Base-by-base conservation (phyloP, 2,329 filamentous ascomycete genomes). In the Elsinoe ampelina region DNA sequence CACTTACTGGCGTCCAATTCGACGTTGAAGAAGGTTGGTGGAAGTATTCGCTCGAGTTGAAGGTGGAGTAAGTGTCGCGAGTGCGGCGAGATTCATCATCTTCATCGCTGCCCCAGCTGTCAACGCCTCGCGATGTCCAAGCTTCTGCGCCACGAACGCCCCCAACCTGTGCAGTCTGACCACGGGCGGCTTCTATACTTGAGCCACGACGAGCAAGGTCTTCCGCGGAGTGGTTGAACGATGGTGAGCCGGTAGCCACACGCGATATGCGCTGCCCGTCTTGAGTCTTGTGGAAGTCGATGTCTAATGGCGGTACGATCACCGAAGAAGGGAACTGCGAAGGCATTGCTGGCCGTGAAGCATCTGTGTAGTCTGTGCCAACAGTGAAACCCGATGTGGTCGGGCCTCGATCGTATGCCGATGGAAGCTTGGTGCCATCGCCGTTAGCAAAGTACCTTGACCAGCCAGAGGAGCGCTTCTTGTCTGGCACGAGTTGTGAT, bases 241-340 rank as follows among this genome's bases (percentile, higher is more conserved):
- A 84, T 1, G 87, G 86, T 64, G 85, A 89, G 51, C 81, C 83
- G 3, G 83, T 82, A 50, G 80, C 79, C 30, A 91, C 87, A 17
- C 80, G 77, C 64, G 79, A 85, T 63, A 90, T 74, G 26, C 80
- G 79, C 50, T 81, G 79, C 12, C 80, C 80, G 30, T 84, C 82
- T 39, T 75, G 71, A 22, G 72, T 74, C 57, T 69, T 70, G 47
- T 70, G 71, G 54, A 68, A 68, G 57, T 77, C 74, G 55, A 89
- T 75, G 59, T 82, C 80, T 22, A 88, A 73, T 0, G 86, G 83
- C n/a, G 85, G 82, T 0, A 88, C 80, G 0, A 84, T 81, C 17
- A 81, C 82, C n/a, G 85, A 87, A 61, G 84, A 74, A 1, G 68
- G 67, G 57, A 68, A 68, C 3, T 63, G 63, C 36, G 64, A 66